These are phyloP conservation scores for Cyclotella choctawhatcheeana DNA, from an alignment of 108 stramenopile genomes.

Conservation along the genomic window DNA sequence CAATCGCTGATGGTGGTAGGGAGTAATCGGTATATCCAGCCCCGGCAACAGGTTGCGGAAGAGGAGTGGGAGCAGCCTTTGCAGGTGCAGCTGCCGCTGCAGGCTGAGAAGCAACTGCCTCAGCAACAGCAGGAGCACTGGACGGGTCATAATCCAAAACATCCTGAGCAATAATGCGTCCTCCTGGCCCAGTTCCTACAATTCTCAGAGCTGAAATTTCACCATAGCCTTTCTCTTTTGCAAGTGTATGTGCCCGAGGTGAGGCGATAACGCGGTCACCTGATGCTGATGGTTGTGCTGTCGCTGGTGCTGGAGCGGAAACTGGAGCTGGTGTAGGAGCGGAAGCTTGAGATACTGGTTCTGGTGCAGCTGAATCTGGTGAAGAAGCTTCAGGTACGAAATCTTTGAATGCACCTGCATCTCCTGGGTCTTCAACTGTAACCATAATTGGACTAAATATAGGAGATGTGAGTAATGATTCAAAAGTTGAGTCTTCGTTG, in stretches of 20 bases:
- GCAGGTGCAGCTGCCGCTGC: slow-evolving; percentile 35
- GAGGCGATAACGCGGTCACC: slow-evolving; percentile 89
- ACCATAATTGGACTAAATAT: slow-evolving; percentile 88
- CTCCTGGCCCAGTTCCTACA: slow-evolving; percentile 92
- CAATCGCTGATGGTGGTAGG: slow-evolving; percentile 71
- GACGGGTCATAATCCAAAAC: slow-evolving; percentile 80
- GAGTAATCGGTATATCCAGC: slow-evolving; percentile 59
- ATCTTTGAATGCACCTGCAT: slow-evolving; percentile 92
- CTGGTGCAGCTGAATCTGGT: slow-evolving; percentile 44
- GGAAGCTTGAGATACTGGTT: slow-evolving; percentile 11
- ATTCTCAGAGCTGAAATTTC: slow-evolving; percentile 70
- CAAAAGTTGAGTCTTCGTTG: background rate
- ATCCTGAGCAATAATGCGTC: slow-evolving; percentile 95
- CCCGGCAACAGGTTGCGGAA: slow-evolving; percentile 37
- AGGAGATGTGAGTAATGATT: too few relatives aligned
- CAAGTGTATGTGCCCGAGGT: slow-evolving; percentile 88
- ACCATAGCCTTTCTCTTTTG: slow-evolving; percentile 81
- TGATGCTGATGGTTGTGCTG: slow-evolving; percentile 40
- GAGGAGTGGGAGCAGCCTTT: slow-evolving; percentile 30
- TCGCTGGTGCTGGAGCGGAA: slow-evolving; percentile 40
- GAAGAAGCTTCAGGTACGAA: slow-evolving; percentile 60
- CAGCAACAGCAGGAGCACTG: slow-evolving; percentile 46
- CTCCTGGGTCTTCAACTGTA: slow-evolving; percentile 85
- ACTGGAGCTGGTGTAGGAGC: slow-evolving; percentile 45
- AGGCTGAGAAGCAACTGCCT: slow-evolving; percentile 20